These are phyloP conservation scores for Fragilaria radians DNA, from an alignment of 108 stramenopile genomes.

Conservation along the genomic window DNA sequence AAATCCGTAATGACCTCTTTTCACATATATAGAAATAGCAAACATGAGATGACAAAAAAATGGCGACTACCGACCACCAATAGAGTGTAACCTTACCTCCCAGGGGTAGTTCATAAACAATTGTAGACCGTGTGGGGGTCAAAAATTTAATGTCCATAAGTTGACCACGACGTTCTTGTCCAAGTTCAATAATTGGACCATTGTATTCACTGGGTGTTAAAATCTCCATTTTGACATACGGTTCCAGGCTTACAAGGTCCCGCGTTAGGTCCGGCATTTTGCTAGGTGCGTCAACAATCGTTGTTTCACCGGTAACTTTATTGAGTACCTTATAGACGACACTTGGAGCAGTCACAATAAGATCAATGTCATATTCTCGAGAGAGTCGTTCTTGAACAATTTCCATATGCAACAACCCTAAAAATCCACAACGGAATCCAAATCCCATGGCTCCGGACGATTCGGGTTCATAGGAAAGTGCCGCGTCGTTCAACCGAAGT, in stretches of 20 bases:
- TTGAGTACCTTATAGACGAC: constrained; percentile 89
- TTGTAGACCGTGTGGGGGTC: constrained; percentile 90
- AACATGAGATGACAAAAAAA: too few relatives aligned
- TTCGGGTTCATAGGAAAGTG: constrained; percentile 82
- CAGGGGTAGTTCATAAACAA: constrained; percentile 79
- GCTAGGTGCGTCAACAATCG: constrained; percentile 80
- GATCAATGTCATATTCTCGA: constrained; percentile 91
- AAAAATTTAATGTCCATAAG: constrained; percentile 90
- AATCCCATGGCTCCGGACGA: constrained; percentile 85
- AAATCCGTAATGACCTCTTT: constrained; percentile 97
- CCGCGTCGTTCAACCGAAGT: constrained; percentile 92
- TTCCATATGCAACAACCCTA: constrained; percentile 98
- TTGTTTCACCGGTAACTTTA: constrained; percentile 36
- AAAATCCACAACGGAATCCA: constrained; percentile 95
- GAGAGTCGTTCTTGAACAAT: constrained; percentile 94
- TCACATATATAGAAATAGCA: too few relatives aligned
- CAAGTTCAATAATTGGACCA: constrained; percentile 81
- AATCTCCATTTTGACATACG: constrained; percentile 86
- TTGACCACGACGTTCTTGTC: constrained; percentile 81
- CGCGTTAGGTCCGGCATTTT: constrained; percentile 91
- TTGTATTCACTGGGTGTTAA: constrained; percentile 82
- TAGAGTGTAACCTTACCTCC: background rate
- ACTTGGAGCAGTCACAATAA: constrained; percentile 97
- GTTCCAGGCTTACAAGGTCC: constrained; percentile 78
- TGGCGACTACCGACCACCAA: too few relatives aligned